A percentile compares a stretch with the other conserved stretches of the same genome.
phyloP scores from a whole-genome alignment of 331 rosid species.

The Cydonia oblonga region DNA sequence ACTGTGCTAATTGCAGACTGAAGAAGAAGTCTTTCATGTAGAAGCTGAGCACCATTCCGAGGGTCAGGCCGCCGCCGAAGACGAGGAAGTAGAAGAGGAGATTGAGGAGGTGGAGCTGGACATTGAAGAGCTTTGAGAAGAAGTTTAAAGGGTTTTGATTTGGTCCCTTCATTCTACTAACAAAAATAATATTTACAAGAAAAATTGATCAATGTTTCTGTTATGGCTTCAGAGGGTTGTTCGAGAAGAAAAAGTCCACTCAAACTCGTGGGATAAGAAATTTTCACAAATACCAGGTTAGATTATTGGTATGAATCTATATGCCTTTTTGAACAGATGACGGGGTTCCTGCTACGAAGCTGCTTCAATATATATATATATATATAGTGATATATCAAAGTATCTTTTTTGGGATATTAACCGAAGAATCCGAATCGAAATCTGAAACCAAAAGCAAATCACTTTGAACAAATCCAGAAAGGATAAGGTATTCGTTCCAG shows the following conservation, averaged over 20 bases:
- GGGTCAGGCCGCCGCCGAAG: slow-evolving; percentile 42
- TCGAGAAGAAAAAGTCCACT: neutral
- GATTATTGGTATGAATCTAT: neutral
- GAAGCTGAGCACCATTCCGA: slow-evolving; percentile 43
- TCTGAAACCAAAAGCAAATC: neutral
- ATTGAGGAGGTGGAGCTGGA: slow-evolving; percentile 21
- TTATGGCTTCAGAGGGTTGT: neutral
- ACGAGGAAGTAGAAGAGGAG: slow-evolving; percentile 32
- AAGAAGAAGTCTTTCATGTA: slow-evolving; percentile 26
- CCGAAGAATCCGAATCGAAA: neutral
- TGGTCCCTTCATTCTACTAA: slow-evolving; percentile 32
- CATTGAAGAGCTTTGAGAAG: slow-evolving; percentile 31
- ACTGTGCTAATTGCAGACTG: slow-evolving; percentile 26
- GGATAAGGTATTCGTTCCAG: neutral
- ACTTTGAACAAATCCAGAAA: neutral
- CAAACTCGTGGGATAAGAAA: neutral
- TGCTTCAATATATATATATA: neutral
- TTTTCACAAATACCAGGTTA: neutral
- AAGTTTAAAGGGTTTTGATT: slow-evolving; percentile 16
- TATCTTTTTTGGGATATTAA: neutral
- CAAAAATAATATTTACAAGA: neutral
- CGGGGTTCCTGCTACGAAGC: neutral
- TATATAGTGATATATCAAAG: neutral
- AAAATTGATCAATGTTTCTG: neutral
- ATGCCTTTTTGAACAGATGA: neutral